Evolutionary conservation across 495 filamentous ascomycete genomes (phyloP), one percentile per base, ranked within the genome.

Genomic region (Penicillium diatomitis): DNA sequence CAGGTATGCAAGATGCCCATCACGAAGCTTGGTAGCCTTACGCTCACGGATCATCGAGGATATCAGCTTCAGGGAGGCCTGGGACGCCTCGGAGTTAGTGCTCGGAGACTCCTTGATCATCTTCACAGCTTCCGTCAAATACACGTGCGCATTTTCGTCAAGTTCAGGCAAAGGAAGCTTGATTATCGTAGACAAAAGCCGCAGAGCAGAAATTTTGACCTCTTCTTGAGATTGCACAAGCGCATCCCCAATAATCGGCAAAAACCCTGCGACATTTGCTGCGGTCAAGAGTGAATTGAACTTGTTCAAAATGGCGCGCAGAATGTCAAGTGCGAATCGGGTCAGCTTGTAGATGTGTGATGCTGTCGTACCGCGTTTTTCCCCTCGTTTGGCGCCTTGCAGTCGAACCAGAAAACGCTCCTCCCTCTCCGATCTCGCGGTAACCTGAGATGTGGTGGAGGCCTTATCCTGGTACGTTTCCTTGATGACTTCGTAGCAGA

Each of bases 401-500:
- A 81, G 66, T 48, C 85, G 84, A 36, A 95, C 72, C 20, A 96
- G 68, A 61, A 92, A 92, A 33, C 82, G 77, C 61, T 81, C 78
- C 32, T 84, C 78, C 30, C 73, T 76, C 6, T 79, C 73, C 54
- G 85, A 76, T 4, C 80, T 65, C 4, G 50, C 50, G 44, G 72
- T 76, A 12, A 59, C 59, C 34, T 55, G 37, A 28, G 67, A 64
- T 32, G 71, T 49, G 10, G 65, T 33, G 28, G 54, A 36, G 28
- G 20, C 53, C 28, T 55, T 72, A 35, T 73, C 73, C 42, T 79
- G 77, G 61, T 96, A 92, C 2, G 86, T 85, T 55, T 90, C 85
- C 61, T 90, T 84, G 33, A 95, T 85, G 39, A 96, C 77, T 68
- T 97, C 86, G 60, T 95, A 95, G 64, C 89, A 95, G 67, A 97